Percentiles rank a stretch among this genome's conserved stretches.
Evolutionary conservation across 1,284 basidiomycete genomes (phyloP).

Genomic region (Polyporus tsugae): DNA sequence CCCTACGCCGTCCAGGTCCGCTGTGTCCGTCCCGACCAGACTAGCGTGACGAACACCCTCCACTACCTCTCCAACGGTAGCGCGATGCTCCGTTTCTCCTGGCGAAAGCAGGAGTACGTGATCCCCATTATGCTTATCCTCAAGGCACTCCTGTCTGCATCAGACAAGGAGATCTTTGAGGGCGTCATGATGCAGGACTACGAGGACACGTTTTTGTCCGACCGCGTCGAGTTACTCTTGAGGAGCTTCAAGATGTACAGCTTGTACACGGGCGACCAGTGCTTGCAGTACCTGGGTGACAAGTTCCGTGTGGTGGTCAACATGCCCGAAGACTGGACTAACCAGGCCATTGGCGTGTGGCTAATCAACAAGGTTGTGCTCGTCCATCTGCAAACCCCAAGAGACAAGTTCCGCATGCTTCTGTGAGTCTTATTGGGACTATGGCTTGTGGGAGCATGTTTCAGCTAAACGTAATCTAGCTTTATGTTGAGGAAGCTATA

Average conservation of each 20-base stretch:
- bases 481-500: slow-evolving; percentile 99
- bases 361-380: slow-evolving; percentile 89
- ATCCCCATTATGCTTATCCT: slow-evolving; percentile 97
- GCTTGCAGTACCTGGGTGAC: slow-evolving; percentile 96
- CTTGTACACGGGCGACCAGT: slow-evolving; percentile 91
- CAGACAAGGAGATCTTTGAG: slow-evolving; percentile 98
- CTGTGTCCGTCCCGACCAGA: slow-evolving; percentile 92
- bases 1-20: slow-evolving; percentile 96
- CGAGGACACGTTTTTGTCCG: slow-evolving; percentile 97
- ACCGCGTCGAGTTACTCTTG: slow-evolving; percentile 97
- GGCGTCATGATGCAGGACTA: slow-evolving; percentile 98
- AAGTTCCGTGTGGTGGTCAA: slow-evolving; percentile 96
- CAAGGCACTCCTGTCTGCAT: slow-evolving; percentile 94
- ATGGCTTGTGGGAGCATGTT: background rate
- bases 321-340: slow-evolving; percentile 94
- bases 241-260: slow-evolving; percentile 95
- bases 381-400: slow-evolving; percentile 89
- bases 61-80: slow-evolving; percentile 98
- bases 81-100: slow-evolving; percentile 95
- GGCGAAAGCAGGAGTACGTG: slow-evolving; percentile 99
- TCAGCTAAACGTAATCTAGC: slow-evolving; percentile 49
- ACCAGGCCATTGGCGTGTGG: slow-evolving; percentile 85
- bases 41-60: slow-evolving; percentile 92
- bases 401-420: slow-evolving; percentile 98
- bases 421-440: slow-evolving; percentile 61